Conservation (phyloP, 2,329 filamentous ascomycete species). For the Xylaria sp. region DNA sequence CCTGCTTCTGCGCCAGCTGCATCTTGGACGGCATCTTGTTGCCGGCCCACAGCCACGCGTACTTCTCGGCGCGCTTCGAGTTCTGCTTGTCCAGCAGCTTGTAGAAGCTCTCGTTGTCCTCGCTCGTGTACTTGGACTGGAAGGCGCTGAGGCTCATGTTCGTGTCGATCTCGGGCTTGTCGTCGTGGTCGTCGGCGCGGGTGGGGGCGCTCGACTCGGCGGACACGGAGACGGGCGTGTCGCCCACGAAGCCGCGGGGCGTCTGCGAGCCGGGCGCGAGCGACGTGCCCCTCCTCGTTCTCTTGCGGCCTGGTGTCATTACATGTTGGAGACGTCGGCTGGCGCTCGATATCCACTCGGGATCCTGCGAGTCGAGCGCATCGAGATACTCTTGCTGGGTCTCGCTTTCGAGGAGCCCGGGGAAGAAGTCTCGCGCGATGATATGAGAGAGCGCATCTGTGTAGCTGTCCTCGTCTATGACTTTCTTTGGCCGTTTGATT, state of each 20-base stretch:
- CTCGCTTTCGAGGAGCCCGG: constrained; percentile 85
- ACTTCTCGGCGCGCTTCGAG: constrained; percentile 81
- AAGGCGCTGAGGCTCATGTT: constrained; percentile 86
- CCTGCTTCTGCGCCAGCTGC: constrained; percentile 73
- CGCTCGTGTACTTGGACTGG: constrained; percentile 93
- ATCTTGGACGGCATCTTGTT: constrained; percentile 89
- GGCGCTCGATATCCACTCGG: constrained; percentile 86
- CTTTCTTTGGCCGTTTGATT: constrained; percentile 87
- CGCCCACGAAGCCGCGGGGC: constrained; percentile 73
- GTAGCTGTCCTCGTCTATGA: constrained; percentile 94
- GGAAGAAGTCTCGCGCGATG: constrained; percentile 96
- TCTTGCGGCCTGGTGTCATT: constrained; percentile 77
- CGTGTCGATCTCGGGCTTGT: constrained; percentile 69
- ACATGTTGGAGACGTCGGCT: constrained; percentile 76
- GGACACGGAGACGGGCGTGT: constrained; percentile 74
- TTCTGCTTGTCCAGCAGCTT: constrained; percentile 92
- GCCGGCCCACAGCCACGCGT: constrained; percentile 87
- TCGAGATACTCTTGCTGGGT: constrained; percentile 92
- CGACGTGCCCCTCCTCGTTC: constrained; percentile 49
- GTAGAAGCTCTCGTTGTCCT: constrained; percentile 98
- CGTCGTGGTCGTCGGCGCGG: constrained; percentile 50
- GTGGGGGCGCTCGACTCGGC: constrained; percentile 52
- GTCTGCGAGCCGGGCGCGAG: constrained; percentile 59
- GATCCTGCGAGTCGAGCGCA: constrained; percentile 86
- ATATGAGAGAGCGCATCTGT: constrained; percentile 91